phyloP scores from a whole-genome alignment of 805 yeast genomes.

The Ogataea naganishii region DNA sequence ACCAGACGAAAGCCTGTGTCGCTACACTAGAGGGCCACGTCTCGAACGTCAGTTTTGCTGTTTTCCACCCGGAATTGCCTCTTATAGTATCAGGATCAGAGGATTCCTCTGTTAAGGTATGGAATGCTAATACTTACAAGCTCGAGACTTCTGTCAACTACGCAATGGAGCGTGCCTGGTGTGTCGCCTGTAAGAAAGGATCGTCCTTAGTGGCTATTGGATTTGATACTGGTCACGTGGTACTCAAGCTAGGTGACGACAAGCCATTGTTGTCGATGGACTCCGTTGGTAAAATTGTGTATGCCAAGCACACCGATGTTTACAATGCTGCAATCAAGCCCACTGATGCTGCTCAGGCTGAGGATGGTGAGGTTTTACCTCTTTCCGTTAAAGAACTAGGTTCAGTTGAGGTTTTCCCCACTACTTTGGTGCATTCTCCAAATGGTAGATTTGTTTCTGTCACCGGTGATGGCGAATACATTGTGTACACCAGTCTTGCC shows the following conservation, averaged over 20 bases:
- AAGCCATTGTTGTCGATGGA: conserved; percentile 94
- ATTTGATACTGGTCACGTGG: conserved; percentile 90
- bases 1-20: conserved; percentile 92
- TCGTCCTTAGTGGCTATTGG: conserved; percentile 84
- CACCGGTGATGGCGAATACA: conserved; percentile 96
- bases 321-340: conserved; percentile 72
- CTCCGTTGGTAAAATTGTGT: conserved; percentile 81
- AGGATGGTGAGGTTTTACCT: conserved; percentile 75
- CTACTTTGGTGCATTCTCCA: conserved; percentile 82
- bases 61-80: conserved; percentile 97
- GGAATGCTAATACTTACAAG: conserved; percentile 93
- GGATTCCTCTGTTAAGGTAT: conserved; percentile 87
- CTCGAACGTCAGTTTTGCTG: conserved; percentile 91
- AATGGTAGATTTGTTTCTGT: conserved; percentile 96
- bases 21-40: conserved; percentile 93
- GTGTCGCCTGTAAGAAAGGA: conserved; percentile 67
- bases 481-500: conserved; percentile 91
- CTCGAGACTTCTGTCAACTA: conserved; percentile 86
- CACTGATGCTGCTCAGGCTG: conserved; percentile 49
- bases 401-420: conserved; percentile 88
- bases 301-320: conserved; percentile 87
- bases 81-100: conserved; percentile 93
- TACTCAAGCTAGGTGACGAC: conserved; percentile 84
- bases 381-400: conserved; percentile 87
- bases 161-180: conserved; percentile 96